These are phyloP conservation scores for Solanum hybrid DNA, from an alignment of 305 asterid genomes.

Conservation along the genomic window DNA sequence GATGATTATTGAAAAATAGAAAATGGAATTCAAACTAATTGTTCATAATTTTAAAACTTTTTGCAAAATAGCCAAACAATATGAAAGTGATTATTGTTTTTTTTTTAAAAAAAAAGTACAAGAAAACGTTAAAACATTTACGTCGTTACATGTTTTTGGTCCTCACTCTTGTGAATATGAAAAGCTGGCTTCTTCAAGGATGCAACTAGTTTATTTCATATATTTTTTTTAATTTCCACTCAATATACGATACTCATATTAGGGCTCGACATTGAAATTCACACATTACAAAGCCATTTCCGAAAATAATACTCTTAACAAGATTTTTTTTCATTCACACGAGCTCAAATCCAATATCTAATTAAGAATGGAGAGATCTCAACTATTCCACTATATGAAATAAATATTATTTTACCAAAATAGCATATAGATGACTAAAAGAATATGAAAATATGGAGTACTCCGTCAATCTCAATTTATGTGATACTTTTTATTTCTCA, in stretches of 20 bases:
- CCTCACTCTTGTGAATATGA: not conserved
- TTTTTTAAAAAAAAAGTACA: not conserved
- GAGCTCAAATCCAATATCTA: not conserved
- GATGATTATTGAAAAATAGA: not conserved
- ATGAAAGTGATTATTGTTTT: not conserved
- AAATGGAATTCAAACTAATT: not conserved
- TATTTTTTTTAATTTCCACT: not conserved
- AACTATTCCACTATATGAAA: not conserved
- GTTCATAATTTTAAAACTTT: not conserved
- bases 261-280: fast-evolving
- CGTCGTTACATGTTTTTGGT: not conserved
- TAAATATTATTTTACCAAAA: not conserved
- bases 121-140: not conserved
- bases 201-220: not conserved
- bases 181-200: conserved; percentile 2
- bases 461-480: not conserved
- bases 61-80: not conserved
- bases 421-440: not conserved
- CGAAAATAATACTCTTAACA: not conserved
- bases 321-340: not conserved
- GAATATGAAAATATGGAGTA: not conserved
- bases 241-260: not conserved
- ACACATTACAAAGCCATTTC: not conserved
- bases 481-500: not conserved
- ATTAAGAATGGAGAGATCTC: not conserved